Percentiles rank a stretch among this genome's conserved stretches.
phyloP scores from a whole-genome alignment of 495 filamentous ascomycete species.

The Penicillium steckii region DNA sequence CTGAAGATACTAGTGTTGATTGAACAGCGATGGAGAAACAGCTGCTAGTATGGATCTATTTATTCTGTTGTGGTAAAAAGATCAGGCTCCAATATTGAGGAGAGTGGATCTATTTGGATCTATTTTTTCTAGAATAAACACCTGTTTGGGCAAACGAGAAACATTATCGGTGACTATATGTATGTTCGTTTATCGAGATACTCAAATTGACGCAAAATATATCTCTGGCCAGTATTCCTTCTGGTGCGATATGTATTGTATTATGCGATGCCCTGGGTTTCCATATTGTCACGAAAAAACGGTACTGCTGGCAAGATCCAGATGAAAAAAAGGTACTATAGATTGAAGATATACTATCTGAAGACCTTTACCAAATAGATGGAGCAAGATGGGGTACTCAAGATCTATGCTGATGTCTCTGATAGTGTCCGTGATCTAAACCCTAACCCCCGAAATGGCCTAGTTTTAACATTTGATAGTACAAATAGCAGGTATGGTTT shows the following conservation, averaged over 20 bases:
- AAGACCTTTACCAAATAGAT: conserved; percentile 6
- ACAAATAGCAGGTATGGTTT: background rate
- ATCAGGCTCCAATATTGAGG: conserved; percentile 16
- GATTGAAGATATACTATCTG: conserved; percentile 8
- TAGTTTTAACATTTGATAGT: background rate
- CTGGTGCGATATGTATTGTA: conserved; percentile 14
- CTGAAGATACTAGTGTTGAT: conserved; percentile 11
- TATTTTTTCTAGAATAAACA: conserved; percentile 11
- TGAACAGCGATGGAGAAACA: conserved; percentile 9
- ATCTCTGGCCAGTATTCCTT: background rate
- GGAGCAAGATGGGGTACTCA: conserved; percentile 2
- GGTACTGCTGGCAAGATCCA: conserved; percentile 23
- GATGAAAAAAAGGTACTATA: conserved; percentile 13
- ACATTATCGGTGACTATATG: conserved; percentile 11
- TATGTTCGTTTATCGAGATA: conserved; percentile 17
- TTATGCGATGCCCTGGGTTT: conserved; percentile 19
- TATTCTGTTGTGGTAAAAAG: conserved; percentile 14
- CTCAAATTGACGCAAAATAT: conserved; percentile 16
- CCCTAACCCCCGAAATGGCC: no score
- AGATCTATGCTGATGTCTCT: conserved; percentile 6
- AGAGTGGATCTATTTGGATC: background rate
- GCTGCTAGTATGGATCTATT: conserved; percentile 8
- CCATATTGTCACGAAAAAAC: conserved; percentile 19
- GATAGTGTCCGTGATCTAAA: conserved; percentile 9
- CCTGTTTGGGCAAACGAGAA: conserved; percentile 23